Conservation (phyloP, 768 basidiomycete species). For the Boletellus sp. region DNA sequence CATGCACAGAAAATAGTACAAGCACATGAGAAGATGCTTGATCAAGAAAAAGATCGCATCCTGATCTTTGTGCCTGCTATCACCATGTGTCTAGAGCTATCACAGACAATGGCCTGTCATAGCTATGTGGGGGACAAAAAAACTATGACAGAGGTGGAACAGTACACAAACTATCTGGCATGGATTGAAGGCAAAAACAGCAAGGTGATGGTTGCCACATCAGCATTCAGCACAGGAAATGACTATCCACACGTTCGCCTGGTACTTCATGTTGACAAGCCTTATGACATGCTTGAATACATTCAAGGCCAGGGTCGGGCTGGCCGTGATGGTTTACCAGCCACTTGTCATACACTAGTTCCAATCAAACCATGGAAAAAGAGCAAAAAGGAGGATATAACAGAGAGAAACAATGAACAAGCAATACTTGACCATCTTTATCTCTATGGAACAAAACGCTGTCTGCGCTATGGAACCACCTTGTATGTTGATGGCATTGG, state of each 20-base stretch:
- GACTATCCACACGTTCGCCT: constrained; percentile 20
- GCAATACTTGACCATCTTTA: neutral
- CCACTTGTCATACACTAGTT: neutral
- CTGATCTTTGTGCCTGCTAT: constrained; percentile 12
- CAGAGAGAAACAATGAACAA: neutral
- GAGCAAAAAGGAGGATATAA: neutral
- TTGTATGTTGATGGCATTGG: neutral
- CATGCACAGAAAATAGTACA: neutral
- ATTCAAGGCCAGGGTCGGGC: constrained; percentile 20
- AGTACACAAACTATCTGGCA: neutral
- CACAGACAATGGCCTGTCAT: neutral
- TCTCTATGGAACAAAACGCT: neutral
- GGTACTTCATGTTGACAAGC: constrained; percentile 19
- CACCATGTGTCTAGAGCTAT: neutral
- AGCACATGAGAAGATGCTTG: neutral
- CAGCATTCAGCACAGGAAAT: constrained; percentile 27
- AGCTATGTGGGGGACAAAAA: constrained; percentile 14
- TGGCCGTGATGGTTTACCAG: constrained; percentile 9
- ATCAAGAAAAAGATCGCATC: neutral
- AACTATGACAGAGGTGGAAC: neutral
- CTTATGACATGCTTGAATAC: constrained; percentile 19
- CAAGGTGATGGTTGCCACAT: constrained; percentile 18
- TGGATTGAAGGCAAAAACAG: constrained; percentile 10
- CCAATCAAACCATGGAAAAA: neutral
- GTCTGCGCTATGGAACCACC: constrained; percentile 3